Percentiles rank a stretch among this genome's conserved stretches.
These are phyloP conservation scores for Zanthoxylum bungeanum DNA, from an alignment of 345 rosid genomes.

Conservation along the genomic window DNA sequence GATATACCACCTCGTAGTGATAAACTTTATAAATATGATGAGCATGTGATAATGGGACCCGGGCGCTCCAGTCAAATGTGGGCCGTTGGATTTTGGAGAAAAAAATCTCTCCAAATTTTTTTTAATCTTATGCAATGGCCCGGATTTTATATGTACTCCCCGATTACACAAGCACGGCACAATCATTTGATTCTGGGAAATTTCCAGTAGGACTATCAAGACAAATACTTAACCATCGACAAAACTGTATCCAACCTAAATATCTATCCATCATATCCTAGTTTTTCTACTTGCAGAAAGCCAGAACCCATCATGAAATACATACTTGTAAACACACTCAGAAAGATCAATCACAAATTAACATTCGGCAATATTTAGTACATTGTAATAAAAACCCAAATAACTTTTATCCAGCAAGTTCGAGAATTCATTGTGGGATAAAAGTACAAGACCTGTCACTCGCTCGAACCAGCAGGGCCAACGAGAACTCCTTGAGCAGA, in stretches of 20 bases:
- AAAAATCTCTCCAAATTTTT: no score
- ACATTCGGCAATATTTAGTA: background rate
- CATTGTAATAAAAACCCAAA: background rate
- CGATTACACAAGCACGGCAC: no score
- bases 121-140: no score
- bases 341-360: background rate
- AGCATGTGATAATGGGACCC: no score
- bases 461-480: conserved; percentile 72
- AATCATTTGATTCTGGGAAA: background rate
- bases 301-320: background rate
- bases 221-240: background rate
- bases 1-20: no score
- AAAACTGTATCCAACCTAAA: background rate
- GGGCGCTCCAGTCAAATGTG: no score
- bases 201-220: background rate
- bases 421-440: background rate
- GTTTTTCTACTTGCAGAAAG: background rate
- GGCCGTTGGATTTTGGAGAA: no score
- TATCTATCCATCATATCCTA: background rate
- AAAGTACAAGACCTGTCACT: conserved; percentile 17
- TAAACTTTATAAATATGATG: no score
- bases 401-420: background rate
- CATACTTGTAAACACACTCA: background rate
- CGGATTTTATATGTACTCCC: no score
- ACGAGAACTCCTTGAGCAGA: conserved; percentile 97